Conservation (phyloP, 148 eudicot species). For the Vaccinium corymbosum region DNA sequence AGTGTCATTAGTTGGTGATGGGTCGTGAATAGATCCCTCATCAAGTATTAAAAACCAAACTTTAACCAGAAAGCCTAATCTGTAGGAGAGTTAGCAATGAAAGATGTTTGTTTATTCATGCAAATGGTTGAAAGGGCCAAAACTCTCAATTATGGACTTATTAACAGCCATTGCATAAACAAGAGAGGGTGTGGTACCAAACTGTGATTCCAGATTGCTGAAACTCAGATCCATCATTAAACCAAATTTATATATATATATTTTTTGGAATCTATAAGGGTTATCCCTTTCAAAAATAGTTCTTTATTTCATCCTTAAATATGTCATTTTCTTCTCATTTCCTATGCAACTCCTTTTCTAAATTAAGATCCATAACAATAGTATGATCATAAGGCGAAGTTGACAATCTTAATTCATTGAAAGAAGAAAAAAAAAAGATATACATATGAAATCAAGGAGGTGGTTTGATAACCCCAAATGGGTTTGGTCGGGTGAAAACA, state of each 20-base stretch:
- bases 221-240: background rate
- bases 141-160: background rate
- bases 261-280: background rate
- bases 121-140: background rate
- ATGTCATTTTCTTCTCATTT: background rate
- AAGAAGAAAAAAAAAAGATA: background rate
- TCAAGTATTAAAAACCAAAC: background rate
- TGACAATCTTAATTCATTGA: constrained; percentile 11
- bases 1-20: background rate
- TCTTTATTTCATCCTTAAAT: background rate
- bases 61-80: background rate
- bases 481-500: background rate
- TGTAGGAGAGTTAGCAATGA: background rate
- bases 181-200: background rate
- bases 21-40: background rate
- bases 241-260: background rate
- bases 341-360: background rate
- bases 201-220: background rate
- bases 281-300: background rate
- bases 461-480: background rate
- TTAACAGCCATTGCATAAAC: background rate
- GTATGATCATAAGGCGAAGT: background rate
- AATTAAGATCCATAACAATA: background rate
- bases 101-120: background rate
- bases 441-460: background rate